A percentile compares a stretch with the other conserved stretches of the same genome.
Evolutionary conservation across 2,329 filamentous ascomycete species (phyloP).

Genomic region (Aspergillus sp.): DNA sequence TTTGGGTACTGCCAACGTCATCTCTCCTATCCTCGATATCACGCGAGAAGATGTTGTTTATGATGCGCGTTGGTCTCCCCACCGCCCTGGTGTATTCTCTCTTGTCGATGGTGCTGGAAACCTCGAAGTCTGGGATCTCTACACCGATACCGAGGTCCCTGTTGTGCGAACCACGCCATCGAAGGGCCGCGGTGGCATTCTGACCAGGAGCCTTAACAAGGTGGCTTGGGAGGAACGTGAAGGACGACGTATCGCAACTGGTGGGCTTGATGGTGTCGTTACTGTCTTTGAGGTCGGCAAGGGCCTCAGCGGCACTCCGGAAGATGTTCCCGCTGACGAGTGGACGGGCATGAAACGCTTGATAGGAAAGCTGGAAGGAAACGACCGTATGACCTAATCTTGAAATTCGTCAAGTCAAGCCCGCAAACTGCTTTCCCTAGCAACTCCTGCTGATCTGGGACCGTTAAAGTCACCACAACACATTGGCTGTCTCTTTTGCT

Average conservation of each 20-base stretch:
- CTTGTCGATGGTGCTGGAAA: conserved; percentile 90
- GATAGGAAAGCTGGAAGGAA: conserved; percentile 68
- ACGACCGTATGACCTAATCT: conserved; percentile 33
- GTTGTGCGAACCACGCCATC: conserved; percentile 76
- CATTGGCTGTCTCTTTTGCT: not conserved
- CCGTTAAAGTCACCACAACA: not conserved
- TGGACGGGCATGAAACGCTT: conserved; percentile 93
- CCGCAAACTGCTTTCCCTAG: conserved; percentile 1
- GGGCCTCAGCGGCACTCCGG: conserved; percentile 77
- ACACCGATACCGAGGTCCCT: conserved; percentile 87
- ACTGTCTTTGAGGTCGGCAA: conserved; percentile 83
- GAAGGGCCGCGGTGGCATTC: conserved; percentile 58
- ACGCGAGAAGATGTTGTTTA: conserved; percentile 95
- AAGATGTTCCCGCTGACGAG: conserved; percentile 79
- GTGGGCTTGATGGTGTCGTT: conserved; percentile 85
- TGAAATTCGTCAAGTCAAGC: not conserved
- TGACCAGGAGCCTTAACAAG: conserved; percentile 88
- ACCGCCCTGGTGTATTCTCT: conserved; percentile 91
- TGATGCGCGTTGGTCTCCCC: conserved; percentile 90
- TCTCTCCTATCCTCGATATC: conserved; percentile 81
- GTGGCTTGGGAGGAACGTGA: conserved; percentile 90
- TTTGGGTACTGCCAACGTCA: conserved; percentile 46
- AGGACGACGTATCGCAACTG: conserved; percentile 81
- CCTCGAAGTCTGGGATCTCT: conserved; percentile 94
- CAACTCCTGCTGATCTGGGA: not conserved